Conservation (phyloP, 23 red algal genomes). For the Gracilaria gracilis region DNA sequence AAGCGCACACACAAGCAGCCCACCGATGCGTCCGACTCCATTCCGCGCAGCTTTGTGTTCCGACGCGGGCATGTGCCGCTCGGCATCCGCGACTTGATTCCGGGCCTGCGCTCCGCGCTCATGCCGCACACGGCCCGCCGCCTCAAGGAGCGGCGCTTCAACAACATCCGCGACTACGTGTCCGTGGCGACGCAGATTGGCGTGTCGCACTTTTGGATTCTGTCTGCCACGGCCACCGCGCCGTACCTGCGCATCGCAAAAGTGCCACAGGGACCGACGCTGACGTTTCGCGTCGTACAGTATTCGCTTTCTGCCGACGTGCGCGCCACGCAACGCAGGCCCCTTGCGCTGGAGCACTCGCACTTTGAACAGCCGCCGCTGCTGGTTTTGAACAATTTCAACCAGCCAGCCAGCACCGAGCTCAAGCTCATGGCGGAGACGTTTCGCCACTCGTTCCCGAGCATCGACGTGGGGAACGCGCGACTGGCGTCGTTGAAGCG, state of each 20-base stretch:
- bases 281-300: slow-evolving; percentile 81
- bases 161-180: slow-evolving; percentile 78
- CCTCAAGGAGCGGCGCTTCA: slow-evolving; percentile 72
- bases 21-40: not conserved
- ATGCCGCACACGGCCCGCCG: slow-evolving; percentile 83
- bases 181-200: slow-evolving; percentile 75
- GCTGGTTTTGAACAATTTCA: slow-evolving; percentile 87
- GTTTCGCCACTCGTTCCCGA: slow-evolving; percentile 89
- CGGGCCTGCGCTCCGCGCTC: slow-evolving; percentile 73
- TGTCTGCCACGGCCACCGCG: slow-evolving; percentile 69
- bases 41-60: slow-evolving; percentile 87
- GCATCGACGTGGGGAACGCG: slow-evolving; percentile 58
- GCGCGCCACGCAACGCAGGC: slow-evolving; percentile 73
- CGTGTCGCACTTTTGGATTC: slow-evolving; percentile 89
- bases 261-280: slow-evolving; percentile 87
- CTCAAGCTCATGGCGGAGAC: slow-evolving; percentile 70
- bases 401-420: slow-evolving; percentile 27
- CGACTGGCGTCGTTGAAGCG: slow-evolving; percentile 53
- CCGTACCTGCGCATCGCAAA: slow-evolving; percentile 73
- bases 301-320: slow-evolving; percentile 87
- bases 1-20: slow-evolving; percentile 70
- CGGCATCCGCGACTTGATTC: slow-evolving; percentile 73
- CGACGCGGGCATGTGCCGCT: slow-evolving; percentile 72
- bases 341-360: slow-evolving; percentile 41
- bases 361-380: slow-evolving; percentile 84